Evolutionary conservation across 768 basidiomycete species (phyloP).

Genomic region (Kwoniella shandongensis): DNA sequence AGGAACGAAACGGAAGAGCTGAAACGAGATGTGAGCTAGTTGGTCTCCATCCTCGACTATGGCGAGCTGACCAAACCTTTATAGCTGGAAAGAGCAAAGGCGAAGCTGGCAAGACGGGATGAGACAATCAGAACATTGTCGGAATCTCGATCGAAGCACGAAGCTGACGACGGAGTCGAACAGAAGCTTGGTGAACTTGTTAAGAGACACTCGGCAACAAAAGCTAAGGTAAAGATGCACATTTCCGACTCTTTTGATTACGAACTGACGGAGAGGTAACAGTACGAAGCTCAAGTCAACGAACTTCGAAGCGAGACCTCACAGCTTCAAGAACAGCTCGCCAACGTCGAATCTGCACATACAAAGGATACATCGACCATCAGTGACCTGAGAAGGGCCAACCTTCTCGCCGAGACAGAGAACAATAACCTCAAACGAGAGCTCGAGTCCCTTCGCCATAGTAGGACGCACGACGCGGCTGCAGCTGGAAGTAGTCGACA

Average conservation of each 20-base stretch:
- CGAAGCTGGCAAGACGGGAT: constrained; percentile 25
- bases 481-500: not conserved
- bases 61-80: not conserved
- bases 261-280: too few relatives aligned
- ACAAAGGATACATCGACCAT: not conserved
- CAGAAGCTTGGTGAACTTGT: constrained; percentile 22
- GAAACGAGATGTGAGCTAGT: constrained; percentile 18
- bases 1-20: constrained; percentile 8
- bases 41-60: not conserved
- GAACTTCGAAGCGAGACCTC: not conserved
- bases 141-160: not conserved
- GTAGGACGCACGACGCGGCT: not conserved
- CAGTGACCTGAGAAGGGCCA: not conserved
- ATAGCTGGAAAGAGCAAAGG: constrained; percentile 30
- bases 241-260: too few relatives aligned
- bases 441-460: constrained; percentile 1
- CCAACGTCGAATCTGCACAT: not conserved
- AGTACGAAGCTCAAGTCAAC: constrained; percentile 8
- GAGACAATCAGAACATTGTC: constrained; percentile 17
- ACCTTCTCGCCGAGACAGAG: constrained; percentile 3
- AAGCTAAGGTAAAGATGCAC: constrained; percentile 25
- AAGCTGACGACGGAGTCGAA: constrained; percentile 13
- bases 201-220: constrained; percentile 18
- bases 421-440: not conserved
- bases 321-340: not conserved